A percentile compares a stretch with the other conserved stretches of the same genome.
These are phyloP conservation scores for Calonectria multiphialidica DNA, from an alignment of 2,329 filamentous ascomycete genomes.

Conservation along the genomic window DNA sequence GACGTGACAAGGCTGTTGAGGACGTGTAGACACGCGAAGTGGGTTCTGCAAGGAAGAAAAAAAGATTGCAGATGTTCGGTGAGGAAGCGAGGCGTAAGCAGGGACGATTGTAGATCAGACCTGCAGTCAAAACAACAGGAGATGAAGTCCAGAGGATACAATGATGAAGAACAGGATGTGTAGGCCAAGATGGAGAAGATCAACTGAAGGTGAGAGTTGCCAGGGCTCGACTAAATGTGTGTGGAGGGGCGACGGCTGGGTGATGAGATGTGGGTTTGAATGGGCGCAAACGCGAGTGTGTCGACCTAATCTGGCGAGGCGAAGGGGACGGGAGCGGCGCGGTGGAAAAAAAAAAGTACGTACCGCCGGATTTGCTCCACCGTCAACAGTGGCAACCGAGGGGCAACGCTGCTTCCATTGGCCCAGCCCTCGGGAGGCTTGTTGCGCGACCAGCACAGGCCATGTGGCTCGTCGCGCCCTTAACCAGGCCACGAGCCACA, in stretches of 20 bases:
- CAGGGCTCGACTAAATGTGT: slow-evolving; percentile 31
- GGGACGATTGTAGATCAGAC: slow-evolving; percentile 11
- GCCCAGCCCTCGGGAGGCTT: slow-evolving; percentile 42
- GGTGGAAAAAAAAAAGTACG: slow-evolving; percentile 32
- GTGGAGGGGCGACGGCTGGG: slow-evolving; percentile 40
- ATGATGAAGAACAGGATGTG: slow-evolving; percentile 29
- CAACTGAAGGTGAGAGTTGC: slow-evolving; percentile 33
- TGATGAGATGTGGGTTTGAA: slow-evolving; percentile 29
- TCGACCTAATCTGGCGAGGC: slow-evolving; percentile 28
- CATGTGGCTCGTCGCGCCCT: slow-evolving; percentile 46
- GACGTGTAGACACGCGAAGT: slow-evolving; percentile 38
- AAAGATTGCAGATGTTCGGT: slow-evolving; percentile 6
- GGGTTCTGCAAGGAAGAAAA: slow-evolving; percentile 10
- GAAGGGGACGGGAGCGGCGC: slow-evolving; percentile 31
- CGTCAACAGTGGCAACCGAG: slow-evolving; percentile 68
- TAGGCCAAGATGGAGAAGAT: slow-evolving; percentile 31
- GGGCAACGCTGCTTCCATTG: slow-evolving; percentile 67
- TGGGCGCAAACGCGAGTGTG: slow-evolving; percentile 39
- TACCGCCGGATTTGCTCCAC: slow-evolving; percentile 36
- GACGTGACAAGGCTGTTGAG: slow-evolving; percentile 32
- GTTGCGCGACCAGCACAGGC: slow-evolving; percentile 34
- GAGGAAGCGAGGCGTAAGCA: slow-evolving; percentile 22
- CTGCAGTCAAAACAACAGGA: neutral
- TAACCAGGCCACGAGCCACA: slow-evolving; percentile 20
- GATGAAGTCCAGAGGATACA: slow-evolving; percentile 16